These are phyloP conservation scores for Penicillium psychrofluorescens DNA, from an alignment of 495 filamentous ascomycete species.

Conservation along the genomic window DNA sequence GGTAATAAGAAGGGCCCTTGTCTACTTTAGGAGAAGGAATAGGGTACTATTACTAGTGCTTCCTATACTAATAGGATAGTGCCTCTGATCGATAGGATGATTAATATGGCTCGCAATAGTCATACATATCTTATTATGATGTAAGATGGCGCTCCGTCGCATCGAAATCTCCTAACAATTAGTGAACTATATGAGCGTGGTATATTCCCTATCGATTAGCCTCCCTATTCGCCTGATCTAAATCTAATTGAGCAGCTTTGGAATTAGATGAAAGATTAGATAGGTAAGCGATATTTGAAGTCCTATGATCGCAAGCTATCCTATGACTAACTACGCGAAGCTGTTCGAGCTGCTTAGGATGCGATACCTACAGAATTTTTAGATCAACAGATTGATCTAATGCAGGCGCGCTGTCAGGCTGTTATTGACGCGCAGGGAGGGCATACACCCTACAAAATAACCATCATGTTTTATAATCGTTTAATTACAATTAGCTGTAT, in stretches of 20 bases:
- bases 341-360: background rate
- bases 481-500: background rate
- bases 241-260: constrained; percentile 11
- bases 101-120: no score
- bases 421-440: constrained; percentile 4
- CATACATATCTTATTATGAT: no score
- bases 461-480: background rate
- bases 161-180: no score
- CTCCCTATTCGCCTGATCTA: constrained; percentile 10
- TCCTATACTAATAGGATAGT: no score
- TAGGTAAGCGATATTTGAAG: background rate
- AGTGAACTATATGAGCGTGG: background rate
- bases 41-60: no score
- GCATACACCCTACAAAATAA: background rate
- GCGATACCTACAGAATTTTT: background rate
- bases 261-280: background rate
- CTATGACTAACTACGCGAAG: background rate
- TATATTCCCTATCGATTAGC: constrained; percentile 3
- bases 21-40: no score
- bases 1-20: no score
- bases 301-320: background rate
- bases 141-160: no score
- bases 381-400: constrained; percentile 3
- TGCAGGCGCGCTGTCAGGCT: constrained; percentile 6
- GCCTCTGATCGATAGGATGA: no score